These are phyloP conservation scores for Lentinula novae-zelandiae DNA, from an alignment of 1,284 basidiomycete species.

Conservation along the genomic window DNA sequence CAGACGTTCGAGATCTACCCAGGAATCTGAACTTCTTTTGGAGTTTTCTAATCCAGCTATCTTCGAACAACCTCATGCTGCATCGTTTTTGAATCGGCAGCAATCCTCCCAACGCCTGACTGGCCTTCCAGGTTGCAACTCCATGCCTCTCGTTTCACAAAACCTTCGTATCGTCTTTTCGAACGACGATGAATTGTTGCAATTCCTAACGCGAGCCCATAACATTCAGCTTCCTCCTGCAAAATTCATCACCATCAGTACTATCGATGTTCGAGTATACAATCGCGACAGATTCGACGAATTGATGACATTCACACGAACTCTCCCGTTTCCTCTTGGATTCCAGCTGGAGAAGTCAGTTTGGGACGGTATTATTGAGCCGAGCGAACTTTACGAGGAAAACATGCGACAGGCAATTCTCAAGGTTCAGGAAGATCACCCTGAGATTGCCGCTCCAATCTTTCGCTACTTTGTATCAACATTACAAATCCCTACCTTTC, in stretches of 20 bases:
- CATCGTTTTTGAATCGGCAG: too few species aligned
- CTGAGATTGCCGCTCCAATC: conserved; percentile 22
- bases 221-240: conserved; percentile 22
- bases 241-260: conserved; percentile 5
- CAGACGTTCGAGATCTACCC: not conserved
- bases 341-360: conserved; percentile 37
- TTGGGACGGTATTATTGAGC: conserved; percentile 24
- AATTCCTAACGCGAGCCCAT: conserved; percentile 24
- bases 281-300: conserved; percentile 3
- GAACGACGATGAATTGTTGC: not conserved
- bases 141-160: not conserved
- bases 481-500: conserved; percentile 19
- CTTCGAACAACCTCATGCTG: not conserved
- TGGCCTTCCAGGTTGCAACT: not conserved
- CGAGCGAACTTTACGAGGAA: conserved; percentile 17
- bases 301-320: conserved; percentile 22
- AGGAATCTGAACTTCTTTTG: not conserved
- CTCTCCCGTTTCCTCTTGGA: conserved; percentile 31
- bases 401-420: conserved; percentile 19
- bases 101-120: not conserved
- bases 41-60: not conserved
- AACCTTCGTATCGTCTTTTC: not conserved
- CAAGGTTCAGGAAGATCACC: conserved; percentile 18
- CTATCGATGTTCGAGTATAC: conserved; percentile 16
- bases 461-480: conserved; percentile 26